phyloP scores from a whole-genome alignment of 129 eudicot genomes.

The Artemisia argyi region DNA sequence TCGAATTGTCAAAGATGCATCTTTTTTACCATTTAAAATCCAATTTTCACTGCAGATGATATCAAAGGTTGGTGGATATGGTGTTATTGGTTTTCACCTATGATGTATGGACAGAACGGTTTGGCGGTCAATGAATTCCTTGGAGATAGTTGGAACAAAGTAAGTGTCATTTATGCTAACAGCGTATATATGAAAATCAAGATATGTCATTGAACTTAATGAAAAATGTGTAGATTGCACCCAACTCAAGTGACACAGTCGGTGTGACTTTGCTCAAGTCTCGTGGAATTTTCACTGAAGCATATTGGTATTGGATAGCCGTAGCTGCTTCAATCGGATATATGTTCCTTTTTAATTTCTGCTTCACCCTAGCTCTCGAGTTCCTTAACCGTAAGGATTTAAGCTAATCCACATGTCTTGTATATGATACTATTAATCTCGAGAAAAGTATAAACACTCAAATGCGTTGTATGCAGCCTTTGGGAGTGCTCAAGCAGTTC shows the following conservation, averaged over 20 bases:
- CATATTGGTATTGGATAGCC: slow-evolving; percentile 87
- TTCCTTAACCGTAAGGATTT: slow-evolving; percentile 70
- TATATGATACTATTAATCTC: neutral
- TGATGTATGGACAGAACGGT: slow-evolving; percentile 94
- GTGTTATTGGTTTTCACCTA: slow-evolving; percentile 94
- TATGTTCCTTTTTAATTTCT: slow-evolving; percentile 61
- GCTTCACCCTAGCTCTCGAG: slow-evolving; percentile 63
- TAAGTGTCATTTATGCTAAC: slow-evolving; percentile 32
- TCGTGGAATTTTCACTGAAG: slow-evolving; percentile 73
- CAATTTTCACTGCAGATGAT: slow-evolving; percentile 47
- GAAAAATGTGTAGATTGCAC: slow-evolving; percentile 42
- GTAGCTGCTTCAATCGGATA: slow-evolving; percentile 65
- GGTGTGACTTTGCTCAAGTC: slow-evolving; percentile 63
- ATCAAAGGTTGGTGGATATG: slow-evolving; percentile 82
- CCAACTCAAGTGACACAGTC: slow-evolving; percentile 50
- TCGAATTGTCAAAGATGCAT: neutral
- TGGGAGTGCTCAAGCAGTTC: slow-evolving; percentile 68
- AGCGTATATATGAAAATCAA: neutral
- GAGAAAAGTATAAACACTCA: slow-evolving; percentile 9
- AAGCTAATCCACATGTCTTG: slow-evolving; percentile 10
- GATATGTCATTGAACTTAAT: slow-evolving; percentile 15
- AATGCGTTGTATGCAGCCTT: slow-evolving; percentile 54
- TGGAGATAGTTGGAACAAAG: slow-evolving; percentile 87
- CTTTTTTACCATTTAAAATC: neutral
- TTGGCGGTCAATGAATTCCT: slow-evolving; percentile 83